These are phyloP conservation scores for Hortaea sp. DNA, from an alignment of 2,329 filamentous ascomycete genomes.

Conservation along the genomic window DNA sequence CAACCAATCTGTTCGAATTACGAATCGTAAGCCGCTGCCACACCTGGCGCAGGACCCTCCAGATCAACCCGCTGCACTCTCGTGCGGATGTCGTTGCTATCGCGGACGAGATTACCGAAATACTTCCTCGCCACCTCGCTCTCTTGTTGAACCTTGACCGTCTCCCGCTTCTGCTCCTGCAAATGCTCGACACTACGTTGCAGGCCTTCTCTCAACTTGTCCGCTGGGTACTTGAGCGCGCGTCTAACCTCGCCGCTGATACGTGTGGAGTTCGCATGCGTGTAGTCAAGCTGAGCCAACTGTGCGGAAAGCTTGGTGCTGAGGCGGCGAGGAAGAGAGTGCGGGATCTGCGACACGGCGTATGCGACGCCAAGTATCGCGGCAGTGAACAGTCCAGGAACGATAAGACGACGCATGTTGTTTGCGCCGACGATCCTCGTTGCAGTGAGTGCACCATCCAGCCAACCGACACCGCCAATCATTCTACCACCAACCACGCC, in stretches of 20 bases:
- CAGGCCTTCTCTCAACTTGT: conserved; percentile 73
- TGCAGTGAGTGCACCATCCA: conserved; percentile 75
- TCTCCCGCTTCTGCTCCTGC: conserved; percentile 66
- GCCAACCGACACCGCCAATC: conserved; percentile 75
- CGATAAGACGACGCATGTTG: conserved; percentile 67
- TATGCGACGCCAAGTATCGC: conserved; percentile 67
- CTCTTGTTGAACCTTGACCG: conserved; percentile 68
- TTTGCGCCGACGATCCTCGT: conserved; percentile 71
- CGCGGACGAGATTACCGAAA: conserved; percentile 73
- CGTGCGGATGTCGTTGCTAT: conserved; percentile 40
- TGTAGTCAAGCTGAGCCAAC: conserved; percentile 77
- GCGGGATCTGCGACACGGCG: conserved; percentile 75
- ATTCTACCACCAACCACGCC: conserved; percentile 75
- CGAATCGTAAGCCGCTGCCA: conserved; percentile 24
- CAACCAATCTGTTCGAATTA: neutral
- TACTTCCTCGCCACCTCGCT: conserved; percentile 83
- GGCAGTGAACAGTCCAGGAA: conserved; percentile 69
- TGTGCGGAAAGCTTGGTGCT: conserved; percentile 74
- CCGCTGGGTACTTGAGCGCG: conserved; percentile 77
- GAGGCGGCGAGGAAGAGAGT: conserved; percentile 76
- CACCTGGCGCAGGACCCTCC: conserved; percentile 39
- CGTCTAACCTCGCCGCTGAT: conserved; percentile 80
- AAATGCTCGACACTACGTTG: conserved; percentile 81
- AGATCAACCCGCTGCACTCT: conserved; percentile 44
- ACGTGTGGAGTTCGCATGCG: conserved; percentile 75